Percentiles rank a stretch among this genome's conserved stretches.
phyloP scores from a whole-genome alignment of 2,329 filamentous ascomycete species.

The Neonectria ditissima region DNA sequence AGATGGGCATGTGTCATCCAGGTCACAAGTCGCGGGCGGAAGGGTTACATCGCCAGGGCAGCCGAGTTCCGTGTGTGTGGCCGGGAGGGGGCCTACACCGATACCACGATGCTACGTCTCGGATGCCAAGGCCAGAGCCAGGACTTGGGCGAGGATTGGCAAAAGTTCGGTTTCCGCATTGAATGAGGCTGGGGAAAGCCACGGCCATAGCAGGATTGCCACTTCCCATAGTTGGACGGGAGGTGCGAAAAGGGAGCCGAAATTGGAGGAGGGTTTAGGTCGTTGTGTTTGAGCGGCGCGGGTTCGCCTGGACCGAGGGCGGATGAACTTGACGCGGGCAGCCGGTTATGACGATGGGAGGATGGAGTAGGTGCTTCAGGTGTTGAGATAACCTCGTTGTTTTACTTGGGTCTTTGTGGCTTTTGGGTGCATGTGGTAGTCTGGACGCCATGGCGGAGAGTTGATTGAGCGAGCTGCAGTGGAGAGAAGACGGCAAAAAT shows the following conservation, averaged over 20 bases:
- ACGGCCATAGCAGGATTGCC: background rate
- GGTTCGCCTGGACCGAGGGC: conserved; percentile 11
- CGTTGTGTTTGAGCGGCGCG: conserved; percentile 17
- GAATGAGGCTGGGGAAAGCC: background rate
- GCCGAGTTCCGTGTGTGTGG: conserved; percentile 18
- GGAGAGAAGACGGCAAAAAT: background rate
- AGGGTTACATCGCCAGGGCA: conserved; percentile 5
- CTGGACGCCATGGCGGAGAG: background rate
- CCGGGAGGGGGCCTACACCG: conserved; percentile 3
- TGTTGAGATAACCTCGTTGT: background rate
- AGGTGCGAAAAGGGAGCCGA: background rate
- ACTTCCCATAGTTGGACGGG: background rate
- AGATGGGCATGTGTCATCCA: conserved; percentile 16
- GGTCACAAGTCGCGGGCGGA: conserved; percentile 13
- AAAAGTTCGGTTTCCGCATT: background rate
- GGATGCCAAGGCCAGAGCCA: conserved; percentile 8
- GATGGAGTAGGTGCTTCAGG: background rate
- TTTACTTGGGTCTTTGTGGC: background rate
- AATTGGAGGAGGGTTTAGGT: background rate
- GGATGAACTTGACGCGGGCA: conserved; percentile 12
- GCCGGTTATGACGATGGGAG: background rate
- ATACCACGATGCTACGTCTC: conserved; percentile 10
- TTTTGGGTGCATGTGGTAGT: background rate
- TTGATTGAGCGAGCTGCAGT: background rate
- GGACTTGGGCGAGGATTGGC: background rate